These are phyloP conservation scores for Cyclospora cayetanensis DNA, from an alignment of 169 alveolate species.

Conservation along the genomic window DNA sequence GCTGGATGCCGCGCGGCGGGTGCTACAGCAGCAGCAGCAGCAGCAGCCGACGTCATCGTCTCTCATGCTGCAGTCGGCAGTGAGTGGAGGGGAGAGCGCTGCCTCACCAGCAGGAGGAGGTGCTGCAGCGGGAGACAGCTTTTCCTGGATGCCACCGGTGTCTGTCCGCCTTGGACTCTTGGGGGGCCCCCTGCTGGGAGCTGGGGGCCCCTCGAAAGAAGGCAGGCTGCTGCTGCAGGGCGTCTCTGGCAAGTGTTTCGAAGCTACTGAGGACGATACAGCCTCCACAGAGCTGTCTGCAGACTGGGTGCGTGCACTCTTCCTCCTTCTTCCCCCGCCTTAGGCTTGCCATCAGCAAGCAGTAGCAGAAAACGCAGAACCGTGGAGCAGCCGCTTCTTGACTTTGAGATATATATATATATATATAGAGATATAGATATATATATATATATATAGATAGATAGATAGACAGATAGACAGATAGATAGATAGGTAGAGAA, in stretches of 20 bases:
- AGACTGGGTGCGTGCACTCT: slow-evolving; percentile 10
- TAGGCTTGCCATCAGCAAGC: background rate
- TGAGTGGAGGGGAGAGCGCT: background rate
- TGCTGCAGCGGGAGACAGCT: background rate
- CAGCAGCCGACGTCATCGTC: background rate
- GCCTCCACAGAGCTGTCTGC: background rate
- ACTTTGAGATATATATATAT: background rate
- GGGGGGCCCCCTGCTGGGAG: background rate
- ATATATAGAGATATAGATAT: background rate
- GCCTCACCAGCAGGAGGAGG: slow-evolving; percentile 38
- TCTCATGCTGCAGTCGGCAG: background rate
- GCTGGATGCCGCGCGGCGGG: slow-evolving; percentile 4
- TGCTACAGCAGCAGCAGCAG: slow-evolving; percentile 52
- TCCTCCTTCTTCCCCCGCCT: background rate
- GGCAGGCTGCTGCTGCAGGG: slow-evolving; percentile 6
- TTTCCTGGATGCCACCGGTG: background rate
- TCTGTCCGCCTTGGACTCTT: background rate
- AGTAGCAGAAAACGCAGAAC: background rate
- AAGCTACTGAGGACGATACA: background rate
- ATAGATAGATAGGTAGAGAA: background rate
- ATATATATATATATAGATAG: too few species aligned
- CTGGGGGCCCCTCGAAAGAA: background rate
- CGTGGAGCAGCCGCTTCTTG: background rate
- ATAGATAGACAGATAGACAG: background rate
- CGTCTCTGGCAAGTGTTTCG: background rate